Evolutionary conservation across 352 stramenopile species (phyloP), one percentile per base, ranked within the genome.

Genomic region (Pythium rhizo-oryzae): DNA sequence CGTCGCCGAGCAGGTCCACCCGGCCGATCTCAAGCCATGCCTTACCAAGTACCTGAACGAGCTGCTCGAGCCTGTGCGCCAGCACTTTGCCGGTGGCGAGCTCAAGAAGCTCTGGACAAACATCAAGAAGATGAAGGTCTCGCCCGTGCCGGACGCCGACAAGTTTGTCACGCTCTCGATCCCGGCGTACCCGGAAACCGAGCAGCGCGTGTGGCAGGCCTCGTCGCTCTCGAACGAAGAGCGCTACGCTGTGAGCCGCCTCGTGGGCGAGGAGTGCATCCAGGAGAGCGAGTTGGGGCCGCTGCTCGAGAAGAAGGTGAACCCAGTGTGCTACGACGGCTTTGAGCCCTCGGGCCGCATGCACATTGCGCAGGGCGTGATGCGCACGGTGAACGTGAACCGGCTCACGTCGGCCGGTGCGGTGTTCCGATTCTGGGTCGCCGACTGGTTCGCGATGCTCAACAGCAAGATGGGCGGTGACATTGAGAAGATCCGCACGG

Each of bases 401-500:
- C 90, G 89, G 46, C 82, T 95, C n/a, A 99, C 97, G 39, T 87
- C 79, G 15, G 75, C 89, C 7, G 98, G 97, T 30, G 94, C 94
- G 25, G 96, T 98, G 11, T 99, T 99, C 78, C 96, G 98, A 73
- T 99, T 99, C 79, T 99, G 98, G 98, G 97, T 99, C 30, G 98
- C 98, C n/a, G 98, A 99, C 78, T 99, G 98, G 98, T 99, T 99
- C 77, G 98, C 97, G 18, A 95, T 99, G 71, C 94, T 99, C 71
- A 99, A 99, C 80, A 98, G 98, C 80, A 99, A 99, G 82, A 99
- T 99, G 96, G 97, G 96, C 59, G 97, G 97, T 39, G 97, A 99
- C 75, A 78, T 99, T 25, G 86, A 96, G 50, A 99, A 99, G 82
- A 99, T 99, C 75, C 90, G 90, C 41, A 91, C 87, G 18, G 94